Percentiles rank a stretch among this genome's conserved stretches.
phyloP scores from a whole-genome alignment of 768 basidiomycete genomes.

The Tulasnella sp. region DNA sequence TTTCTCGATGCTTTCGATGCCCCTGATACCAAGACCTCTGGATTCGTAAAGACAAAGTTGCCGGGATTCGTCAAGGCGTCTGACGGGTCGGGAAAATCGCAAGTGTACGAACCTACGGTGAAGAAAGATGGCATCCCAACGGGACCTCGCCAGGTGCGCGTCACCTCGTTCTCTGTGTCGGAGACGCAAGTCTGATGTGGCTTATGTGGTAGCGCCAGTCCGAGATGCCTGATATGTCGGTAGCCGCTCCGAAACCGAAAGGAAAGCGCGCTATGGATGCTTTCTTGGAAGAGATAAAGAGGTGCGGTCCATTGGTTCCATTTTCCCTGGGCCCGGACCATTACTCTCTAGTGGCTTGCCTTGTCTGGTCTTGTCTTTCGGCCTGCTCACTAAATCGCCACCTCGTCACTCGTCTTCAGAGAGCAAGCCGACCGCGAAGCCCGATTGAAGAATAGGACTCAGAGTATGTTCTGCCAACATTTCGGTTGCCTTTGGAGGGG shows the following conservation, averaged over 20 bases:
- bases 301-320: slow-evolving; percentile 32
- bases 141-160: neutral
- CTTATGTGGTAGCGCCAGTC: neutral
- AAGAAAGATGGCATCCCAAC: neutral
- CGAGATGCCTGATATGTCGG: no score
- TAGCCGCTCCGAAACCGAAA: slow-evolving; percentile 52
- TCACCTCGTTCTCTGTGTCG: slow-evolving; percentile 13
- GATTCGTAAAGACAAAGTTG: slow-evolving; percentile 13
- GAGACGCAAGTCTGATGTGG: neutral
- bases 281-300: slow-evolving; percentile 94
- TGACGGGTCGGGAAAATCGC: slow-evolving; percentile 14
- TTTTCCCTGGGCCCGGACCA: slow-evolving; percentile 3
- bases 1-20: slow-evolving; percentile 74
- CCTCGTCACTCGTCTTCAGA: slow-evolving; percentile 32
- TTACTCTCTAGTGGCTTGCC: no score
- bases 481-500: no score
- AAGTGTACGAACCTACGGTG: slow-evolving; percentile 5
- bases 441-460: slow-evolving; percentile 39
- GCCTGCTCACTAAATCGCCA: slow-evolving; percentile 16
- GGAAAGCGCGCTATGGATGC: slow-evolving; percentile 94
- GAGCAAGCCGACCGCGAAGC: slow-evolving; percentile 89
- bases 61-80: slow-evolving; percentile 19
- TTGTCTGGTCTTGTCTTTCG: no score
- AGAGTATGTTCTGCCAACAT: neutral
- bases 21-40: slow-evolving; percentile 24